Evolutionary conservation across 2,329 filamentous ascomycete genomes (phyloP).

Genomic region (Trichophaea hybrida): DNA sequence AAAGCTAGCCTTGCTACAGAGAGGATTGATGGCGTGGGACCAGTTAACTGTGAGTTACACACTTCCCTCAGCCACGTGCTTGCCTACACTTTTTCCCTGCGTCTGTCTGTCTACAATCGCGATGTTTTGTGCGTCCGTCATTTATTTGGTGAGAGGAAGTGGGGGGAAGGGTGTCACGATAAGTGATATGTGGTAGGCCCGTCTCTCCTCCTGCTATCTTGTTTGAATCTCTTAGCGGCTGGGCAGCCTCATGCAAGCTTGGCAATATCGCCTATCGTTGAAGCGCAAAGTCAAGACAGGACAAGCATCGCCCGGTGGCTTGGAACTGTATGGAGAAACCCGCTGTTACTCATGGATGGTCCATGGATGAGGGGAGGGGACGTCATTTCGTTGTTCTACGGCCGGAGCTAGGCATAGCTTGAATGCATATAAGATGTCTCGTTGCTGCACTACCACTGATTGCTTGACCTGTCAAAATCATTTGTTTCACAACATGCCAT

Average conservation of each 20-base stretch:
- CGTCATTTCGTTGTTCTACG: too few relatives aligned
- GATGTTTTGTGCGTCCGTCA: background rate
- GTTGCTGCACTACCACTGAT: background rate
- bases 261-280: background rate
- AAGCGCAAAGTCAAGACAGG: background rate
- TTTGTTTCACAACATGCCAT: background rate
- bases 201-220: conserved; percentile 5
- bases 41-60: conserved; percentile 17
- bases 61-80: background rate
- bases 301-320: conserved; percentile 1
- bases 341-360: background rate
- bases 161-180: background rate
- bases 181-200: background rate
- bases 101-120: background rate
- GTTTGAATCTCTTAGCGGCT: background rate
- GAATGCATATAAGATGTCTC: background rate
- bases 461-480: background rate
- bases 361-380: background rate
- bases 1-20: background rate
- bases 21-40: conserved; percentile 14
- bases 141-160: too few relatives aligned
- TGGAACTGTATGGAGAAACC: background rate
- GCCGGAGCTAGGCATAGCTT: too few relatives aligned
- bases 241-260: background rate
- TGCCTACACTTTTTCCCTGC: background rate